Conservation (phyloP, 2,329 filamentous ascomycete species). For the Eutypella sp. region DNA sequence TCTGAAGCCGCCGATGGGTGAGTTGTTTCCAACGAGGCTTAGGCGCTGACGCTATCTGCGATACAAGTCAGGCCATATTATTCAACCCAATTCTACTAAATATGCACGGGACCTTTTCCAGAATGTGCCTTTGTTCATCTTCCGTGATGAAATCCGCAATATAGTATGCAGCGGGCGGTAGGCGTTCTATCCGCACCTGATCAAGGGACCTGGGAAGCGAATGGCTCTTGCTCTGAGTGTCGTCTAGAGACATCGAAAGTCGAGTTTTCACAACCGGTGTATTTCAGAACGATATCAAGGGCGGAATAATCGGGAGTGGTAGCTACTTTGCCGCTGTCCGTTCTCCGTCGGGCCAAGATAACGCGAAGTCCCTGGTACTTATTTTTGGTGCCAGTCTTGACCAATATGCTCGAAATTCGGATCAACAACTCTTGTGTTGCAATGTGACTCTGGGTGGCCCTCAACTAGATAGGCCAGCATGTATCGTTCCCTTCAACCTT, state of each 20-base stretch:
- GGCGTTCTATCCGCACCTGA: conserved; percentile 42
- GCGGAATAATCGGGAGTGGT: background rate
- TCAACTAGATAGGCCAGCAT: no score
- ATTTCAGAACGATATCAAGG: background rate
- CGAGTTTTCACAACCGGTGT: background rate
- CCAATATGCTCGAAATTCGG: no score
- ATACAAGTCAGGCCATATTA: conserved; percentile 35
- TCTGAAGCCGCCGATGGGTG: conserved; percentile 83
- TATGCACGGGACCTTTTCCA: conserved; percentile 59
- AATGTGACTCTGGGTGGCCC: no score
- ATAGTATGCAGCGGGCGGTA: conserved; percentile 72
- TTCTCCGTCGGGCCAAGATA: no score
- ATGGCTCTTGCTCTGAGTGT: background rate
- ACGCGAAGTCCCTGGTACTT: no score
- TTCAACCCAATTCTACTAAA: conserved; percentile 7
- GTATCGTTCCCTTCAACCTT: no score
- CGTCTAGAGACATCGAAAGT: background rate
- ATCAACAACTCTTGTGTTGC: no score
- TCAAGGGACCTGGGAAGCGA: conserved; percentile 45
- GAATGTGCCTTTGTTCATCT: conserved; percentile 66
- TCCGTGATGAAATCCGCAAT: conserved; percentile 76
- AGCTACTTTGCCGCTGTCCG: no score
- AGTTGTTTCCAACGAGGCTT: conserved; percentile 82
- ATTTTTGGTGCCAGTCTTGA: no score
- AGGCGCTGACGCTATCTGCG: conserved; percentile 56